Conservation (phyloP, 2,329 filamentous ascomycete species). For the Exophiala lecanii-corni region DNA sequence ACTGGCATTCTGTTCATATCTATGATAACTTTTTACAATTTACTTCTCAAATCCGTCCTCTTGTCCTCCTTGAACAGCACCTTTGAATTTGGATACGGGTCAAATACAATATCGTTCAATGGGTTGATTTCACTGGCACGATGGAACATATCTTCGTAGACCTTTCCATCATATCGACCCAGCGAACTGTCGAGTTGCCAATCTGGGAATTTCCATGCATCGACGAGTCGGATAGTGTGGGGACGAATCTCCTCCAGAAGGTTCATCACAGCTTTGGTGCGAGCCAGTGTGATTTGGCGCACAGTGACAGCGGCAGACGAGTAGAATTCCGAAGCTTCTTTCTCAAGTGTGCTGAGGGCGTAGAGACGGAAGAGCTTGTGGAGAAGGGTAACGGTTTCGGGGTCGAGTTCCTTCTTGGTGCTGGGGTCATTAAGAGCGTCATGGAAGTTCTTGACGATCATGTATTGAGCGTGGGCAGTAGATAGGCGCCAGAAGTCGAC, state of each 20-base stretch:
- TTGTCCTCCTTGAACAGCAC: conserved; percentile 56
- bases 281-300: conserved; percentile 64
- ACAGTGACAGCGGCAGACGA: conserved; percentile 63
- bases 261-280: conserved; percentile 62
- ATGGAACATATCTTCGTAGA: conserved; percentile 73
- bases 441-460: conserved; percentile 76
- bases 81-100: conserved; percentile 64
- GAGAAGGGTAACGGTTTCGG: conserved; percentile 54
- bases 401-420: conserved; percentile 50
- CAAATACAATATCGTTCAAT: conserved; percentile 64
- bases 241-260: conserved; percentile 67
- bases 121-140: conserved; percentile 70
- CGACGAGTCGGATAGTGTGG: conserved; percentile 66
- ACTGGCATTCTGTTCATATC: too few relatives aligned
- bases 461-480: conserved; percentile 70
- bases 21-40: conserved; percentile 17
- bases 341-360: conserved; percentile 61
- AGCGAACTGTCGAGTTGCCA: conserved; percentile 70
- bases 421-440: conserved; percentile 57
- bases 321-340: conserved; percentile 68
- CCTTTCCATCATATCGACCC: conserved; percentile 68
- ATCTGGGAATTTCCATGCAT: conserved; percentile 71
- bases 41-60: conserved; percentile 9
- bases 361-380: conserved; percentile 64
- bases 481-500: conserved; percentile 73